Evolutionary conservation across 257 asterid species (phyloP).

Genomic region (Capsicum rhomboideum): DNA sequence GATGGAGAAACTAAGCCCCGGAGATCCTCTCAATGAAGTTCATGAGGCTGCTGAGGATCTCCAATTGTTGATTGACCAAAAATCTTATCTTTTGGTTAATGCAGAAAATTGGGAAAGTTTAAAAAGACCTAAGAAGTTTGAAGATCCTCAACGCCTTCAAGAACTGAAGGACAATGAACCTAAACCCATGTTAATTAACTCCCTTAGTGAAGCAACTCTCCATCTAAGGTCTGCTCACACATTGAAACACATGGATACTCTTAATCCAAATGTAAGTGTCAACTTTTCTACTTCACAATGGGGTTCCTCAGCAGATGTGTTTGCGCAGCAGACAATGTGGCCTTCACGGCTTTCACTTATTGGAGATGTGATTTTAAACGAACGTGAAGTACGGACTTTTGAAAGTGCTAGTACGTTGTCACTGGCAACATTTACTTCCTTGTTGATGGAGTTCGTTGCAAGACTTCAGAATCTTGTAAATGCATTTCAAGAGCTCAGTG

Average conservation of each 20-base stretch:
- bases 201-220: constrained; percentile 41
- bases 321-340: constrained; percentile 71
- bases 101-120: constrained; percentile 72
- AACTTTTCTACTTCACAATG: constrained; percentile 44
- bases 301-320: constrained; percentile 61
- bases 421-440: constrained; percentile 72
- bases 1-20: constrained; percentile 75
- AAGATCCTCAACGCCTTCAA: constrained; percentile 47
- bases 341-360: constrained; percentile 85
- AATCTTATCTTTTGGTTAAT: constrained; percentile 76
- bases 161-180: constrained; percentile 63
- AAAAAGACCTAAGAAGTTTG: constrained; percentile 42
- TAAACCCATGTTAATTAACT: constrained; percentile 35
- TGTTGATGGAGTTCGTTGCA: constrained; percentile 87
- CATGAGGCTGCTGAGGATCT: constrained; percentile 90
- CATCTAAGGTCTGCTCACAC: constrained; percentile 39
- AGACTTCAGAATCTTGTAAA: constrained; percentile 80
- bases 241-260: constrained; percentile 25
- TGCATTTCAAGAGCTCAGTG: constrained; percentile 63
- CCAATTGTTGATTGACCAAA: constrained; percentile 74
- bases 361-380: constrained; percentile 57
- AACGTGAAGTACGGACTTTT: constrained; percentile 72
- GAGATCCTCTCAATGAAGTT: constrained; percentile 53
- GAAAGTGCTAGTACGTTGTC: constrained; percentile 93
- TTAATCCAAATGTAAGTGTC: constrained; percentile 31